Percentiles rank a stretch among this genome's conserved stretches.
Evolutionary conservation across 495 filamentous ascomycete genomes (phyloP).

Genomic region (Apodospora peruviana): DNA sequence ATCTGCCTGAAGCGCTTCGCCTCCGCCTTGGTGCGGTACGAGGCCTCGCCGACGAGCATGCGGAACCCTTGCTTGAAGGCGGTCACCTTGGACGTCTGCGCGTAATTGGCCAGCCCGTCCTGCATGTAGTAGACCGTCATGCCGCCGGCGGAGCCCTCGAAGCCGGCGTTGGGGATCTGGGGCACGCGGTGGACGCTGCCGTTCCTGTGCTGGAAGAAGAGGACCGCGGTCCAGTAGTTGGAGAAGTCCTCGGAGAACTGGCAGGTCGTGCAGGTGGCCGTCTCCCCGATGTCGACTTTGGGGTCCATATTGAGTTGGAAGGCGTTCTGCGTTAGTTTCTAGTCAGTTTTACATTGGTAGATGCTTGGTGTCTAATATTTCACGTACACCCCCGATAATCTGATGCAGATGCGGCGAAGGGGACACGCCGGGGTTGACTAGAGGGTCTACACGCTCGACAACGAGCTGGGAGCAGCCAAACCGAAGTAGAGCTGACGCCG

Average conservation of each 20-base stretch:
- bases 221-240: slow-evolving; percentile 21
- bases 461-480: slow-evolving; percentile 44
- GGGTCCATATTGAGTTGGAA: slow-evolving; percentile 27
- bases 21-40: slow-evolving; percentile 25
- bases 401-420: slow-evolving; percentile 41
- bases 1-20: slow-evolving; percentile 32
- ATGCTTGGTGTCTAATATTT: slow-evolving; percentile 21
- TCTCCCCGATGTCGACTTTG: slow-evolving; percentile 23
- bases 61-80: slow-evolving; percentile 42
- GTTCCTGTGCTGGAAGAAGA: slow-evolving; percentile 33
- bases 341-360: background rate
- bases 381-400: slow-evolving; percentile 47
- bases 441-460: slow-evolving; percentile 36
- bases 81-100: slow-evolving; percentile 34
- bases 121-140: slow-evolving; percentile 46
- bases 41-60: slow-evolving; percentile 34
- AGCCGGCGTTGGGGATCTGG: slow-evolving; percentile 35
- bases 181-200: slow-evolving; percentile 34
- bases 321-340: slow-evolving; percentile 1
- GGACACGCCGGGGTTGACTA: slow-evolving; percentile 32
- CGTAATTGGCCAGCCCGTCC: slow-evolving; percentile 34
- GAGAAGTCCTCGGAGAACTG: slow-evolving; percentile 34
- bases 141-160: slow-evolving; percentile 33
- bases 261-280: slow-evolving; percentile 36
- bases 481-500: slow-evolving; percentile 33